Base-by-base conservation (phyloP, 768 basidiomycete genomes). In the Boletellus emodensis region DNA sequence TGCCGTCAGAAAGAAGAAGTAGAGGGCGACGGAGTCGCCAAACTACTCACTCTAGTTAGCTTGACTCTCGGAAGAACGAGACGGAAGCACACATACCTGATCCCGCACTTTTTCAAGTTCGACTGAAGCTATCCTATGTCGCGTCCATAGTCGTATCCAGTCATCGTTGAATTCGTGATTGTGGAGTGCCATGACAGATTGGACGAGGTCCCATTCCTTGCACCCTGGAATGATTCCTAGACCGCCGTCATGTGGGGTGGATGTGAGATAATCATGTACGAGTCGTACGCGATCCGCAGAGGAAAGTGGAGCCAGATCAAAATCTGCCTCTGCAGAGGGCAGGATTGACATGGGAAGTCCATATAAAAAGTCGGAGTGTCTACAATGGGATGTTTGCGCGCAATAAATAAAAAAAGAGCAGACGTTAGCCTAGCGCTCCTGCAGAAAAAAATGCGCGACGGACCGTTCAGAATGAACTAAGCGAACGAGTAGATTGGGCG, bases 1-100 rank as follows among this genome's bases (percentile, higher is more conserved):
- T 39, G 83, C 81, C 6, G 82, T 79, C 15, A 97, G 78, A 73
- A 95, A 96, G 43, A 82, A 80, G 69, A 94, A 97, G 71, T 99
- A 94, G 33, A 92, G 78, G 2, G 91, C 90, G 14, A 93, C 71
- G 1, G 82, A 76, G 62, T 90, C 89, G 11, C 93, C 93, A 56
- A 90, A 92, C 80, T 83, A 48, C 11, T 1, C 22, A 0, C 41
- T 24, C 15, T 20, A 13, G 30, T 57, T 11, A 51, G 42, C 24
- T 30, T 24, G 32, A 37, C 6, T 36, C n/a, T 1, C 14, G 15
- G n/a, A 37, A 1, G 34, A 36, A 10, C 37, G 6, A n/a, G 20
- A 13, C 10, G 10, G 9, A 22, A 18, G 2, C 6, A 44, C n/a
- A 68, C 75, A 46, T 44, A 83, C 87, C 70, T 90, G 86, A 56